These are phyloP conservation scores for Boehmeria nivea DNA, from an alignment of 306 rosid genomes.

Conservation along the genomic window DNA sequence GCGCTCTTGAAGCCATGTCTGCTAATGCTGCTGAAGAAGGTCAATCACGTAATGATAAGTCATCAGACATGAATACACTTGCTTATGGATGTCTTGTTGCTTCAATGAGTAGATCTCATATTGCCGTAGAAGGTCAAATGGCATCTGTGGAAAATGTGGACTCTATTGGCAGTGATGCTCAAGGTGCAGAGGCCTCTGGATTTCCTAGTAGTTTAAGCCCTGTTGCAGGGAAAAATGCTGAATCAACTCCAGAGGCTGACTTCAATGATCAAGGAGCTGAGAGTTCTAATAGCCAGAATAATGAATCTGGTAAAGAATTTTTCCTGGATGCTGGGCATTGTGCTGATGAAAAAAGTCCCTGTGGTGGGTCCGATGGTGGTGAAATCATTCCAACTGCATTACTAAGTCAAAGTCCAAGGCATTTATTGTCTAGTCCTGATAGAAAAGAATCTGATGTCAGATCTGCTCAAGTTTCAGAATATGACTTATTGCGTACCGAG, in stretches of 20 bases:
- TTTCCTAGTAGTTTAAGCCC: slow-evolving; percentile 32
- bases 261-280: slow-evolving; percentile 25
- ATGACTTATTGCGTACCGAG: slow-evolving; percentile 24
- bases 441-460: slow-evolving; percentile 31
- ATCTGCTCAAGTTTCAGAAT: slow-evolving; percentile 30
- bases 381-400: slow-evolving; percentile 27
- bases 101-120: slow-evolving; percentile 24
- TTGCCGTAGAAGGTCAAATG: slow-evolving; percentile 27
- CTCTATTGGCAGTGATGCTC: slow-evolving; percentile 26
- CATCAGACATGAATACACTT: slow-evolving; percentile 31
- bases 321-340: slow-evolving; percentile 23
- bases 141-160: slow-evolving; percentile 25
- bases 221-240: slow-evolving; percentile 26
- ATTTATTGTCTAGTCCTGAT: slow-evolving; percentile 30
- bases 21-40: slow-evolving; percentile 88
- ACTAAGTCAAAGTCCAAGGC: slow-evolving; percentile 20
- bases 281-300: slow-evolving; percentile 20
- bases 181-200: slow-evolving; percentile 25
- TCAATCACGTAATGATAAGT: slow-evolving; percentile 35
- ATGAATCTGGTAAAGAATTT: slow-evolving; percentile 27
- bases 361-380: too few species aligned
- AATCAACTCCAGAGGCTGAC: slow-evolving; percentile 29
- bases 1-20: slow-evolving; percentile 98
- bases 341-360: slow-evolving; percentile 28
- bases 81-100: slow-evolving; percentile 25